These are phyloP conservation scores for Beauveria sp. DNA, from an alignment of 2,329 filamentous ascomycete species.

Conservation along the genomic window DNA sequence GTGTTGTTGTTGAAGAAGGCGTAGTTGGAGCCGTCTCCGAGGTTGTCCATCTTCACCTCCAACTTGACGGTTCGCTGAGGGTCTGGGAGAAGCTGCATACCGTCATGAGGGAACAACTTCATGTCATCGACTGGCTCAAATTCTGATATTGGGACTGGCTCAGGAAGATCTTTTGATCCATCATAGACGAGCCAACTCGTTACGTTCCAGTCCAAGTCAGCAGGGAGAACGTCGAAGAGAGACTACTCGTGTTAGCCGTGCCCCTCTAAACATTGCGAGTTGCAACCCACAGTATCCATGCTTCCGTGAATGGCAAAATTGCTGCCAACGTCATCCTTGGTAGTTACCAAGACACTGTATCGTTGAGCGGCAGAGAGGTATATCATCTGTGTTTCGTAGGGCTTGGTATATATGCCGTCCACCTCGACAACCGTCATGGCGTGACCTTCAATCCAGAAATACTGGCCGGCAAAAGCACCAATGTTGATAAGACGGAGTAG, in stretches of 20 bases:
- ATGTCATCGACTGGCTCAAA: constrained; percentile 70
- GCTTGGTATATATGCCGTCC: constrained; percentile 62
- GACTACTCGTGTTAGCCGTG: constrained; percentile 37
- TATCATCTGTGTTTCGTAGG: constrained; percentile 51
- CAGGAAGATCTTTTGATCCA: constrained; percentile 24
- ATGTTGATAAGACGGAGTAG: constrained; percentile 66
- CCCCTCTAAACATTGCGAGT: neutral
- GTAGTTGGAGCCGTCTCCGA: constrained; percentile 52
- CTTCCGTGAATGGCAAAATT: constrained; percentile 64
- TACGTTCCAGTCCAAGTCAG: constrained; percentile 59
- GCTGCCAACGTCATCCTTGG: constrained; percentile 48
- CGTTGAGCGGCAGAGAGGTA: constrained; percentile 64
- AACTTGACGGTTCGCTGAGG: constrained; percentile 59
- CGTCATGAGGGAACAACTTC: constrained; percentile 60
- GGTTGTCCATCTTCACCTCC: constrained; percentile 54
- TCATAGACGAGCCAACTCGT: constrained; percentile 60
- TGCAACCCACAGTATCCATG: constrained; percentile 54
- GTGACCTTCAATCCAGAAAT: constrained; percentile 61
- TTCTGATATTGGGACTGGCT: constrained; percentile 44
- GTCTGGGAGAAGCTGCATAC: constrained; percentile 48
- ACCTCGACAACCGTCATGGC: constrained; percentile 65
- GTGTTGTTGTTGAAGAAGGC: constrained; percentile 73
- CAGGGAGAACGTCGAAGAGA: constrained; percentile 62
- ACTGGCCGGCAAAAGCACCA: constrained; percentile 62
- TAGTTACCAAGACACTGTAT: constrained; percentile 54